Conservation (phyloP, 768 basidiomycete genomes). For the Lentinus tigrinus region DNA sequence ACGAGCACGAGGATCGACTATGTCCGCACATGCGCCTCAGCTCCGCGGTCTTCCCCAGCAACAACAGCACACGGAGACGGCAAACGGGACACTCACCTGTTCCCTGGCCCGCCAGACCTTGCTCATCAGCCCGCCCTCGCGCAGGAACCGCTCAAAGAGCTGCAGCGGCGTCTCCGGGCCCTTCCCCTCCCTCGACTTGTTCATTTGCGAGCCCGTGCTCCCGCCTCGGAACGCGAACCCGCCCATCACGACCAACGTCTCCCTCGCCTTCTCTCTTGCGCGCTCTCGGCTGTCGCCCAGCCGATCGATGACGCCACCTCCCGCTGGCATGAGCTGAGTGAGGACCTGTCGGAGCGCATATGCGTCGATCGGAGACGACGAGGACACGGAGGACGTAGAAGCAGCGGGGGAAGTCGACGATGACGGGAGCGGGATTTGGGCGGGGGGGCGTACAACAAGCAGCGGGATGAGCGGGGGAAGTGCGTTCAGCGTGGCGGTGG, state of each 20-base stretch:
- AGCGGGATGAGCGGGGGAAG: conserved; percentile 67
- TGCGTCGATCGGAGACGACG: conserved; percentile 49
- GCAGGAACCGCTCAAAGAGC: conserved; percentile 69
- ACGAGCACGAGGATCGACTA: conserved; percentile 64
- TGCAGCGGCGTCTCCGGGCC: conserved; percentile 65
- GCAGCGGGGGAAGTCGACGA: conserved; percentile 34
- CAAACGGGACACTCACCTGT: conserved; percentile 53
- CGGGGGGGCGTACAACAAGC: conserved; percentile 41
- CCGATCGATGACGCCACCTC: conserved; percentile 72
- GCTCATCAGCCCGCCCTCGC: conserved; percentile 71
- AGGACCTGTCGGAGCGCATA: conserved; percentile 67
- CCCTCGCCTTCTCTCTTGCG: conserved; percentile 70
- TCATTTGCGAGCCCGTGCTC: conserved; percentile 34
- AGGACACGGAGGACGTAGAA: conserved; percentile 49
- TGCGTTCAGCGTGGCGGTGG: conserved; percentile 71
- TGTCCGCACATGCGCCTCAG: background rate
- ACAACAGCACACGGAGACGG: background rate
- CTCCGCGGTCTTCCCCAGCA: background rate
- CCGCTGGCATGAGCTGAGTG: conserved; percentile 66
- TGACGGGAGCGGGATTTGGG: conserved; percentile 20
- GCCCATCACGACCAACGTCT: conserved; percentile 72
- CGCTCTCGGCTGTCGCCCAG: conserved; percentile 76
- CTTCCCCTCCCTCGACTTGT: conserved; percentile 54
- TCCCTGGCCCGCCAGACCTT: conserved; percentile 87
- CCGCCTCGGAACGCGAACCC: conserved; percentile 60